A percentile compares a stretch with the other conserved stretches of the same genome.
Conservation (phyloP, 176 grass and related monocot species). For the Rhipidocladum racemiflorum region DNA sequence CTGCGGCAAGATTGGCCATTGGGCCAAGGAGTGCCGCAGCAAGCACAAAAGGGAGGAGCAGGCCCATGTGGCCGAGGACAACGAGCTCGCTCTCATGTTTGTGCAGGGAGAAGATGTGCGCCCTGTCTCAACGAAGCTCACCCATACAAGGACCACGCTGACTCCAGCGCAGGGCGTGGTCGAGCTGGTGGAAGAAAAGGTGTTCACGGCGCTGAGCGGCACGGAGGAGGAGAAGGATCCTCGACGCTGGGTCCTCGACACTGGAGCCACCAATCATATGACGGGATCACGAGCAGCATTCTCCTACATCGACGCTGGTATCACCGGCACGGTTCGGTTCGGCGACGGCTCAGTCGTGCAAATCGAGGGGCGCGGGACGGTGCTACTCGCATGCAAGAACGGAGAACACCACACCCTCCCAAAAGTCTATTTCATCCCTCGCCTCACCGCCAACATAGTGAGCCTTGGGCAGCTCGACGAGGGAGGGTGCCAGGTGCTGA, state of each 20-base stretch:
- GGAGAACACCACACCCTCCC: no score
- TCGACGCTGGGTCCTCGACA: rapidly evolving
- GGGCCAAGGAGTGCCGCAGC: neutral
- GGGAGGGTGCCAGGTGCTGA: no score
- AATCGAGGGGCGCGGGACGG: rapidly evolving
- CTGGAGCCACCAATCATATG: neutral
- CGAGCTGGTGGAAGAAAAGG: rapidly evolving
- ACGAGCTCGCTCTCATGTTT: rapidly evolving
- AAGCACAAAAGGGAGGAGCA: rapidly evolving
- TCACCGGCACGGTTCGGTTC: no score
- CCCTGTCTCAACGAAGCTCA: rapidly evolving
- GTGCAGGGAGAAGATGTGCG: rapidly evolving
- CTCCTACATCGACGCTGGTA: neutral
- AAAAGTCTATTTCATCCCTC: rapidly evolving
- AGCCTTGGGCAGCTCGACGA: no score
- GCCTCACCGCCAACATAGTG: no score
- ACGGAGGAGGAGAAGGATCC: neutral
- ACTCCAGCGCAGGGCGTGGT: rapidly evolving
- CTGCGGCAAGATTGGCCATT: rapidly evolving
- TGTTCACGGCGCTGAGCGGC: rapidly evolving
- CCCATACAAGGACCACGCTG: rapidly evolving
- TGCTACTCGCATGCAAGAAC: no score
- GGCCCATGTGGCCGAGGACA: neutral
- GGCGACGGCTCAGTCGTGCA: no score
- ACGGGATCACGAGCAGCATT: neutral